These are phyloP conservation scores for Fusarium chuoi DNA, from an alignment of 2,329 filamentous ascomycete genomes.

Conservation along the genomic window DNA sequence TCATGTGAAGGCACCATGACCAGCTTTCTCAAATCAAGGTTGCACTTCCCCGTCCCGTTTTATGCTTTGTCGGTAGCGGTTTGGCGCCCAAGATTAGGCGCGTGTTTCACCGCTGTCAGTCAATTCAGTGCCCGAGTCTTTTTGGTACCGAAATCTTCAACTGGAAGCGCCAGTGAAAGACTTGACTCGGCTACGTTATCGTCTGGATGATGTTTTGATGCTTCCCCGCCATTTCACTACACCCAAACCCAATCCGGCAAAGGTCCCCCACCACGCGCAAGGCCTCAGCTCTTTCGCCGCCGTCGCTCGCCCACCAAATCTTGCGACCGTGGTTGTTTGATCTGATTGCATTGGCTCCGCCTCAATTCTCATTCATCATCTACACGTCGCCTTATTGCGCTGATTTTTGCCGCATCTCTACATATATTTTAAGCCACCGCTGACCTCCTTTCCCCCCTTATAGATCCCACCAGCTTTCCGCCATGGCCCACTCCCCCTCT, in stretches of 20 bases:
- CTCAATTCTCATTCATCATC: constrained; percentile 29
- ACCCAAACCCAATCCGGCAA: constrained; percentile 45
- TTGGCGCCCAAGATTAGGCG: neutral
- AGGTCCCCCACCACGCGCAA: constrained; percentile 43
- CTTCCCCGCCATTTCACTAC: constrained; percentile 45
- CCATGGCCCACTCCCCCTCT: constrained; percentile 77
- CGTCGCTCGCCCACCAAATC: constrained; percentile 36
- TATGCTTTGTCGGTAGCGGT: constrained; percentile 7
- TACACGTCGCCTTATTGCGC: constrained; percentile 14
- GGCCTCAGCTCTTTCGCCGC: constrained; percentile 40
- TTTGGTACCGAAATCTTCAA: neutral
- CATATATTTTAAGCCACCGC: constrained; percentile 23
- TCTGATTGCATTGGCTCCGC: constrained; percentile 37
- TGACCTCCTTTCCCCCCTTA: constrained; percentile 16
- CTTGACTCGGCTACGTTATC: constrained; percentile 33
- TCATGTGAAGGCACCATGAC: constrained; percentile 52
- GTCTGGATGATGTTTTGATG: constrained; percentile 42
- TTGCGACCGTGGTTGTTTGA: constrained; percentile 40
- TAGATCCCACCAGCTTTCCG: constrained; percentile 66
- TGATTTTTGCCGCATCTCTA: constrained; percentile 17
- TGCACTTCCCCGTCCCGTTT: constrained; percentile 34
- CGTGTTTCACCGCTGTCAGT: constrained; percentile 1
- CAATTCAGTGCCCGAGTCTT: constrained; percentile 5
- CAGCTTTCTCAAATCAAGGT: constrained; percentile 58
- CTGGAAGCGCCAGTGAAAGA: constrained; percentile 5